Conservation (phyloP, 2,329 filamentous ascomycete genomes). For the Cordyceps tenuipes region DNA sequence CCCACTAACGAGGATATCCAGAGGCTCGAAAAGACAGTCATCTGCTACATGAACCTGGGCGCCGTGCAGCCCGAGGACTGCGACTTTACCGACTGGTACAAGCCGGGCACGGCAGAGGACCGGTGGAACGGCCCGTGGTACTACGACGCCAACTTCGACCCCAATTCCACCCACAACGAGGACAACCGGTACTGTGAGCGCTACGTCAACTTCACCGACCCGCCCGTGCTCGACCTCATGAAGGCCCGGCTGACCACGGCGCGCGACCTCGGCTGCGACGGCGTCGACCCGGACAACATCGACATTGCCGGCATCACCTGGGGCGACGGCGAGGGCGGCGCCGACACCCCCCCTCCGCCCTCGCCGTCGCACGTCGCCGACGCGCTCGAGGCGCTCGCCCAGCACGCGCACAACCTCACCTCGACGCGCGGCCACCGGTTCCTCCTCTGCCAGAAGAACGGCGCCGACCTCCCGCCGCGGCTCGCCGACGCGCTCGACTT, state of each 20-base stretch:
- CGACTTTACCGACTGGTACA: not conserved
- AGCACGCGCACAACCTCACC: conserved; percentile 22
- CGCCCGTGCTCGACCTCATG: conserved; percentile 17
- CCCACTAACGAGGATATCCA: not conserved
- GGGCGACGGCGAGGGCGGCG: not conserved
- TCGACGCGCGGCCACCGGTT: conserved; percentile 19
- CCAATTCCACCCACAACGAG: not conserved
- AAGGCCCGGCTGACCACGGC: conserved; percentile 23
- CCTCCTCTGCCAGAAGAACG: conserved; percentile 28
- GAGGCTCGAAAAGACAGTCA: not conserved
- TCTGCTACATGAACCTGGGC: not conserved
- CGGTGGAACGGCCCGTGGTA: not conserved
- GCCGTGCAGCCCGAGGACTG: not conserved
- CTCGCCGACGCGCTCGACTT: conserved; percentile 24
- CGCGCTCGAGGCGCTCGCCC: conserved; percentile 16
- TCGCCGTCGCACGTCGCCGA: no score
- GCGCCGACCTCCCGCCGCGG: conserved; percentile 19
- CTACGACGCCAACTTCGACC: not conserved
- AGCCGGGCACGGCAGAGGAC: not conserved
- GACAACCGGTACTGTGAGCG: not conserved
- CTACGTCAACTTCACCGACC: not conserved
- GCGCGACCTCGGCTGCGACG: conserved; percentile 24
- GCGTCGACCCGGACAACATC: conserved; percentile 28
- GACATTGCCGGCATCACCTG: conserved; percentile 16
- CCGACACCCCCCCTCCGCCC: no score